phyloP scores from a whole-genome alignment of 257 asterid species.

The Rehmannia glutinosa region DNA sequence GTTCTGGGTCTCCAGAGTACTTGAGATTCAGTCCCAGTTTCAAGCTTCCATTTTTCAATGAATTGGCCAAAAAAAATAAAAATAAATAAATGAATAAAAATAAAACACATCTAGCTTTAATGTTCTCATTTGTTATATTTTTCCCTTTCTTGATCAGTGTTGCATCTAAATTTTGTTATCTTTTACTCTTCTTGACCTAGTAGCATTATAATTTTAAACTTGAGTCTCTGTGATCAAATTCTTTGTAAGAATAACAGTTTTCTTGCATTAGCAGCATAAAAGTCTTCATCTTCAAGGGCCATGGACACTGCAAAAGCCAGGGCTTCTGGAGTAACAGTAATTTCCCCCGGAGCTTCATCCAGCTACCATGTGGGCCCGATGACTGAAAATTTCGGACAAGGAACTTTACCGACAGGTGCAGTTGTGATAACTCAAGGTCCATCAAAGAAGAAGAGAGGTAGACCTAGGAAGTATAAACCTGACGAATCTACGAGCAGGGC shows the following conservation, averaged over 20 bases:
- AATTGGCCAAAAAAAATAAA: no score
- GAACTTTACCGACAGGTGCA: constrained; percentile 7
- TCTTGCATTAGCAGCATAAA: constrained; percentile 3
- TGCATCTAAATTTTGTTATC: no score
- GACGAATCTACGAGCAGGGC: constrained; percentile 33
- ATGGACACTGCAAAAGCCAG: constrained; percentile 57
- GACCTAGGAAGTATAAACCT: constrained; percentile 65
- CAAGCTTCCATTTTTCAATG: background rate
- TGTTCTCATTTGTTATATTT: background rate
- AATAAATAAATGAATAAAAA: background rate
- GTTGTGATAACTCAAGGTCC: constrained; percentile 14
- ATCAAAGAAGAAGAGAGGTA: constrained; percentile 64
- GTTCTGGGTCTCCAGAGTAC: background rate
- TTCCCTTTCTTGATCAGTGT: background rate
- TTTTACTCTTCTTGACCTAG: no score
- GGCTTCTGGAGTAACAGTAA: constrained; percentile 34
- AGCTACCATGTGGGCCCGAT: constrained; percentile 42
- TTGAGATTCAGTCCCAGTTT: background rate
- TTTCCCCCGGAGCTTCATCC: constrained; percentile 44
- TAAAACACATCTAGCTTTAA: background rate
- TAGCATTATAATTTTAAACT: no score
- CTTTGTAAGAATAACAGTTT: background rate
- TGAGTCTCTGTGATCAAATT: no score
- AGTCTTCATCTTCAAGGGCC: background rate
- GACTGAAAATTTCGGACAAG: constrained; percentile 25